Evolutionary conservation across 371 early-diverging fungal species (phyloP).

Genomic region (Mortierella sp.): DNA sequence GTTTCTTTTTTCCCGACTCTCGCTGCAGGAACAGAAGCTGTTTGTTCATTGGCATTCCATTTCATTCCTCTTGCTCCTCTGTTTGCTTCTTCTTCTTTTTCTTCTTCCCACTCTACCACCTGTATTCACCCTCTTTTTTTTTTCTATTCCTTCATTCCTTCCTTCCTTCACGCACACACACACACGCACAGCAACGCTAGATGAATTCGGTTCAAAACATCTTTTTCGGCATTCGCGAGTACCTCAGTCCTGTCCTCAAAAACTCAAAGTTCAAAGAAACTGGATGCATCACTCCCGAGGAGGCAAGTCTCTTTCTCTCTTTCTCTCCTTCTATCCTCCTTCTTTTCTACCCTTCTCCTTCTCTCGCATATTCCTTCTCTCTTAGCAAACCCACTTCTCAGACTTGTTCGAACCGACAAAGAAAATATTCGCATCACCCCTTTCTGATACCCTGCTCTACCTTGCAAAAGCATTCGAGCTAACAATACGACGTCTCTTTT

Average conservation of each 20-base stretch:
- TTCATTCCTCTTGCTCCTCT: background rate
- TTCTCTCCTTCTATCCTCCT: background rate
- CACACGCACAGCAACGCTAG: background rate
- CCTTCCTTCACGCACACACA: background rate
- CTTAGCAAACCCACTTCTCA: too few relatives aligned
- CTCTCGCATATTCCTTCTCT: too few relatives aligned
- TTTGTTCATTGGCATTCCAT: constrained; percentile 11
- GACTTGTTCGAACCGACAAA: too few relatives aligned
- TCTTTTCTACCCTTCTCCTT: background rate
- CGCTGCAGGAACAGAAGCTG: too few relatives aligned
- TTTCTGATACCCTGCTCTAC: too few relatives aligned
- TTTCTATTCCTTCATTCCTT: background rate
- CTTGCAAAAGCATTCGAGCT: too few relatives aligned
- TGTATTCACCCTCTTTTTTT: background rate
- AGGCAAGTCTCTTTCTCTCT: constrained; percentile 63
- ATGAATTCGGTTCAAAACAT: constrained; percentile 69
- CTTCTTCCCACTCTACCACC: background rate
- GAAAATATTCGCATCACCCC: too few relatives aligned
- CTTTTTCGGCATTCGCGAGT: constrained; percentile 86
- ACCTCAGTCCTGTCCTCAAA: constrained; percentile 92
- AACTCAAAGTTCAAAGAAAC: constrained; percentile 95
- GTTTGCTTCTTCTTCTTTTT: background rate
- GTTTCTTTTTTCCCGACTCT: too few relatives aligned
- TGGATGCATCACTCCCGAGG: constrained; percentile 94
- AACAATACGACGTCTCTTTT: too few relatives aligned